These are phyloP conservation scores for Ustilago sp. DNA, from an alignment of 1,284 basidiomycete species.

Conservation along the genomic window DNA sequence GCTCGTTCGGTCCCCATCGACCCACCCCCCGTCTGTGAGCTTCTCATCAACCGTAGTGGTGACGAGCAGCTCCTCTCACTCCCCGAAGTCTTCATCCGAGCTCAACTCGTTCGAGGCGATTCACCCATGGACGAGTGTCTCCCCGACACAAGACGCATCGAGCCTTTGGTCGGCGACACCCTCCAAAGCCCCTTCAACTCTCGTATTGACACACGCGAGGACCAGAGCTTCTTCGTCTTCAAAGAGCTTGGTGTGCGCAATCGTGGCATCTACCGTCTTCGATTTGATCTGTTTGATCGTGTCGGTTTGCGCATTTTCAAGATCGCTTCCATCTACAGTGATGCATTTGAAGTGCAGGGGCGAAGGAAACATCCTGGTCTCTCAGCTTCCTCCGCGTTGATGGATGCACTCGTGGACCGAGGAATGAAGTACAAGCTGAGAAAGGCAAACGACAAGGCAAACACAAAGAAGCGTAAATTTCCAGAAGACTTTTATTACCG, in stretches of 20 bases:
- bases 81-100: slow-evolving; percentile 46
- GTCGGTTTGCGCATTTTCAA: slow-evolving; percentile 34
- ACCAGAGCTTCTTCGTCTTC: slow-evolving; percentile 59
- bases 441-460: slow-evolving; percentile 35
- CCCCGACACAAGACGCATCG: slow-evolving; percentile 30
- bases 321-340: slow-evolving; percentile 43
- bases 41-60: slow-evolving; percentile 44
- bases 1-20: slow-evolving; percentile 49
- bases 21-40: slow-evolving; percentile 51
- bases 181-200: slow-evolving; percentile 44
- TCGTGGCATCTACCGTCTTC: slow-evolving; percentile 48
- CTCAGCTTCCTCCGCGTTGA: slow-evolving; percentile 21
- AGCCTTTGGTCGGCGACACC: slow-evolving; percentile 44
- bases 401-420: slow-evolving; percentile 47
- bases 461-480: slow-evolving; percentile 43
- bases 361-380: slow-evolving; percentile 44
- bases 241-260: slow-evolving; percentile 55
- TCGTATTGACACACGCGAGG: slow-evolving; percentile 45
- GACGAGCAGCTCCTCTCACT: slow-evolving; percentile 52
- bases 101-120: slow-evolving; percentile 36
- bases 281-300: slow-evolving; percentile 53
- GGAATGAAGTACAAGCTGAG: slow-evolving; percentile 52
- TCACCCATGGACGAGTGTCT: slow-evolving; percentile 35
- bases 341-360: slow-evolving; percentile 49
- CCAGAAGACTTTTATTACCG: slow-evolving; percentile 42